phyloP scores from a whole-genome alignment of 352 stramenopile species.

The Pythium aristosporum region DNA sequence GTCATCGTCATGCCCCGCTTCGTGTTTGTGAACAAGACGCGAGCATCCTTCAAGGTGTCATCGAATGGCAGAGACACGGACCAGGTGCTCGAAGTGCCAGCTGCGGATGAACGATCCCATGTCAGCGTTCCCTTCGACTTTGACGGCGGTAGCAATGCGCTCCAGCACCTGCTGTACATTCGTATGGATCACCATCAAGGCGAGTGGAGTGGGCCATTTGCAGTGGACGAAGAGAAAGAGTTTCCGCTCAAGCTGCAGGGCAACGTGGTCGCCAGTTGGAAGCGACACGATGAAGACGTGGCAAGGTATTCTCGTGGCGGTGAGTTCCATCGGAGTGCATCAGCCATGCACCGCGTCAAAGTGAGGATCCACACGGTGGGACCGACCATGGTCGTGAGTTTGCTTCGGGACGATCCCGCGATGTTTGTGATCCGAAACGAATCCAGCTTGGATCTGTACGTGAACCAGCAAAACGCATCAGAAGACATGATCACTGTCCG shows the following conservation, averaged over 20 bases:
- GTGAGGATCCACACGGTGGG: slow-evolving; percentile 77
- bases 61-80: slow-evolving; percentile 62
- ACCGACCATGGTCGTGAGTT: slow-evolving; percentile 77
- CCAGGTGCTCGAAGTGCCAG: slow-evolving; percentile 59
- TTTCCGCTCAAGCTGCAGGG: slow-evolving; percentile 79
- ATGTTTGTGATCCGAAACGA: slow-evolving; percentile 89
- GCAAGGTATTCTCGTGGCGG: slow-evolving; percentile 36
- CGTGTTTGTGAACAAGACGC: slow-evolving; percentile 86
- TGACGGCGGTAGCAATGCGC: slow-evolving; percentile 45
- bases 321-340: slow-evolving; percentile 39
- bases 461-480: slow-evolving; percentile 67
- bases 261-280: slow-evolving; percentile 51
- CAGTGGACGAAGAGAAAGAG: slow-evolving; percentile 82
- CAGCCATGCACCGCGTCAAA: slow-evolving; percentile 66
- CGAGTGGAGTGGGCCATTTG: slow-evolving; percentile 83
- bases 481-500: slow-evolving; percentile 65
- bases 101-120: slow-evolving; percentile 16
- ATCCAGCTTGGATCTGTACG: slow-evolving; percentile 68
- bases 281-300: slow-evolving; percentile 32
- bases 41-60: slow-evolving; percentile 71
- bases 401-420: slow-evolving; percentile 70
- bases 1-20: slow-evolving; percentile 85
- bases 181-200: slow-evolving; percentile 72
- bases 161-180: slow-evolving; percentile 65
- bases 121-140: slow-evolving; percentile 65